These are phyloP conservation scores for Gyrodon lividus DNA, from an alignment of 768 basidiomycete genomes.

Conservation along the genomic window DNA sequence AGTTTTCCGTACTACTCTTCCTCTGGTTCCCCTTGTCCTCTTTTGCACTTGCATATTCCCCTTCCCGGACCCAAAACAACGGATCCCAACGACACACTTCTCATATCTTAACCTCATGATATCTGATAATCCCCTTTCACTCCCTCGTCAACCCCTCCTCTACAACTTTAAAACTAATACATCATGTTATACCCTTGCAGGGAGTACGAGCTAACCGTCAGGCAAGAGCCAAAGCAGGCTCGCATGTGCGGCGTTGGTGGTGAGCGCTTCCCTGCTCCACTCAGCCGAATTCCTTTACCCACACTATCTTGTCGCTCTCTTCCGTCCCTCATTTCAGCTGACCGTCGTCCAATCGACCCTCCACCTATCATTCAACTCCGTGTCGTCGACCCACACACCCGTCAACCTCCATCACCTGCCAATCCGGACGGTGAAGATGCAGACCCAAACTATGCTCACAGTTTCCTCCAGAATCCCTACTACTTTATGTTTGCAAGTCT, in stretches of 20 bases:
- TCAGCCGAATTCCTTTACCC: conserved; percentile 8
- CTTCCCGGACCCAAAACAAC: conserved; percentile 5
- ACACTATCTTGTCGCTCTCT: neutral
- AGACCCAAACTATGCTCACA: conserved; percentile 47
- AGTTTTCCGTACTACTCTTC: conserved; percentile 21
- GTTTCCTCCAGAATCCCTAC: conserved; percentile 86
- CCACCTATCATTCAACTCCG: conserved; percentile 95
- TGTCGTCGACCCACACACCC: conserved; percentile 65
- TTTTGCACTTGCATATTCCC: conserved; percentile 3
- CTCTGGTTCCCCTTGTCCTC: conserved; percentile 13
- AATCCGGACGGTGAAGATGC: conserved; percentile 34
- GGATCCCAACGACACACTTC: conserved; percentile 4
- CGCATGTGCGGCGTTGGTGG: conserved; percentile 90
- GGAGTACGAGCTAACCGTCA: conserved; percentile 80
- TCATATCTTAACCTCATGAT: neutral
- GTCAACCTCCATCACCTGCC: conserved; percentile 26
- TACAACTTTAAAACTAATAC: conserved; percentile 1
- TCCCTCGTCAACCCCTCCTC: neutral
- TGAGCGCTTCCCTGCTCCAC: conserved; percentile 43
- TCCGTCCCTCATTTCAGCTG: conserved; percentile 48
- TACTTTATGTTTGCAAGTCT: conserved; percentile 95
- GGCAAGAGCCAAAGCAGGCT: conserved; percentile 91
- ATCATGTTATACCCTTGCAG: conserved; percentile 40
- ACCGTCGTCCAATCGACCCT: conserved; percentile 95
- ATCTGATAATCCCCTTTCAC: conserved; percentile 13